Evolutionary conservation across 345 rosid genomes (phyloP).

Genomic region (Angophora floribunda): DNA sequence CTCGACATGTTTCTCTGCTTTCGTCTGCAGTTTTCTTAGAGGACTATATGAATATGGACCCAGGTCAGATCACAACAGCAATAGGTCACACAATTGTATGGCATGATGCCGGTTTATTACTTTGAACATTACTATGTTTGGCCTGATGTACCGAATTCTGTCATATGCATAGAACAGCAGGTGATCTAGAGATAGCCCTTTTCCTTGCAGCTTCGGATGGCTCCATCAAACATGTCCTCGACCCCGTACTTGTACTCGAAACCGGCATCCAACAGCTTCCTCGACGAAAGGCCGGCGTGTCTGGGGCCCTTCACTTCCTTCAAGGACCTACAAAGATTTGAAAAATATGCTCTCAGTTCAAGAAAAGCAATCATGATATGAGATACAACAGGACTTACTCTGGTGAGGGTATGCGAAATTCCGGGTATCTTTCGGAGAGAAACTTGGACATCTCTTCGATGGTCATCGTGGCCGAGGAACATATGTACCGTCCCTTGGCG

Average conservation of each 20-base stretch:
- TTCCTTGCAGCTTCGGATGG: conserved; percentile 12
- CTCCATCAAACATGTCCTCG: conserved; percentile 19
- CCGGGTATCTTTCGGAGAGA: conserved; percentile 20
- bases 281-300: conserved; percentile 1
- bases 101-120: neutral
- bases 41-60: neutral
- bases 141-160: neutral
- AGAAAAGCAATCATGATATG: neutral
- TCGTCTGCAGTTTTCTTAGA: neutral
- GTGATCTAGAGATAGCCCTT: conserved; percentile 8
- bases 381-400: conserved; percentile 5
- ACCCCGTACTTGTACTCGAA: conserved; percentile 17
- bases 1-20: neutral
- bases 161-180: neutral
- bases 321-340: neutral
- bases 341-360: neutral
- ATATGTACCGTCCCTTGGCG: conserved; percentile 27
- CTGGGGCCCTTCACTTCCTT: neutral
- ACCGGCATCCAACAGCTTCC: conserved; percentile 20
- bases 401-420: conserved; percentile 4
- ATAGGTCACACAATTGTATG: neutral
- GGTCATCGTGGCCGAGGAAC: conserved; percentile 9
- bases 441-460: conserved; percentile 7
- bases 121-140: neutral
- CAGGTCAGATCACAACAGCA: neutral